These are phyloP conservation scores for Solanum virginianum DNA, from an alignment of 257 asterid genomes.

Conservation along the genomic window DNA sequence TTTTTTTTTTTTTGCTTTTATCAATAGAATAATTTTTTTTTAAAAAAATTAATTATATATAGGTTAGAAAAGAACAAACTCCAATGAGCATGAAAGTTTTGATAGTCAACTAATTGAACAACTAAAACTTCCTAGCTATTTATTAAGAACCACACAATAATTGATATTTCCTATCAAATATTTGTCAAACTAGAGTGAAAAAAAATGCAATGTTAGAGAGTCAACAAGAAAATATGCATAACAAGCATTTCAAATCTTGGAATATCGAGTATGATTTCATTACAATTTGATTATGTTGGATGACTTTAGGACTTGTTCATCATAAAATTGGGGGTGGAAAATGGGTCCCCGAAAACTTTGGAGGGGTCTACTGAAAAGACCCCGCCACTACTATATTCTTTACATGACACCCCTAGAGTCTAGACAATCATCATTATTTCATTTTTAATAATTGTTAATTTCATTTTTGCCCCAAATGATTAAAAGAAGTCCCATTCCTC, in stretches of 20 bases:
- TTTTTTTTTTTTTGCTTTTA: background rate
- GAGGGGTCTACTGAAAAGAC: background rate
- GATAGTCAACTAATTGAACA: background rate
- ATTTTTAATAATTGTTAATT: background rate
- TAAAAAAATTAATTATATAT: background rate
- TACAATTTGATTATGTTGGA: background rate
- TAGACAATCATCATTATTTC: background rate
- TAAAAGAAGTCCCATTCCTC: background rate
- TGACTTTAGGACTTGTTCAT: background rate
- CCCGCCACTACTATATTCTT: background rate
- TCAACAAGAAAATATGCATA: background rate
- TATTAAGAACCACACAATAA: background rate
- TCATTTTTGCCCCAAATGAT: conserved; percentile 1
- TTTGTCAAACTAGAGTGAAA: background rate
- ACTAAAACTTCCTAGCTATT: background rate
- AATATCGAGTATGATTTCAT: background rate
- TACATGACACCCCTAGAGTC: background rate
- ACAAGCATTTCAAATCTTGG: background rate
- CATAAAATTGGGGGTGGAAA: background rate
- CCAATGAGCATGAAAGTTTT: background rate
- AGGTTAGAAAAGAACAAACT: background rate
- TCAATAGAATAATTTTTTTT: background rate
- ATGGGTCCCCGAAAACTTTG: background rate
- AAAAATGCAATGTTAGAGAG: background rate
- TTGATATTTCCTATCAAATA: background rate